Evolutionary conservation across 108 stramenopile genomes (phyloP), one percentile per base, ranked within the genome.

Genomic region (Parmales sp.): DNA sequence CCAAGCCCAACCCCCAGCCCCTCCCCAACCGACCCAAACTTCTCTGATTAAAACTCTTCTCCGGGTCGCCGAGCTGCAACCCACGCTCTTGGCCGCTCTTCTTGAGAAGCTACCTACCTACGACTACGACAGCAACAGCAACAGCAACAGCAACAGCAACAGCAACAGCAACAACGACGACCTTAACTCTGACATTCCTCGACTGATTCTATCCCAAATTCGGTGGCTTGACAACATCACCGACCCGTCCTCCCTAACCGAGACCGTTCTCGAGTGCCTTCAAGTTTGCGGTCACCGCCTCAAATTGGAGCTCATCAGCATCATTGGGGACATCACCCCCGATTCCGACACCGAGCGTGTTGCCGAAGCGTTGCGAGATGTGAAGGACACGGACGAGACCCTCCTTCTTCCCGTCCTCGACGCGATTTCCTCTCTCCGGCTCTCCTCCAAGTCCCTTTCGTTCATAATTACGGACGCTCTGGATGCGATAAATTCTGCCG

Each of bases 221-320:
- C 72, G 78, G 8, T 82, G 81, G 81, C 60, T 82, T 25, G 78
- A 82, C 60, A 72, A 74, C 44, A 66, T 82, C 48, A 41, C 72
- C 19, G 76, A 79, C 39, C 36, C 73, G 7, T 18, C 63, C 0
- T 49, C 73, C 22, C 67, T 82, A 0, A 77, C 64, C 31, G 37
- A 18, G n/a, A 39, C 69, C 3, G 69, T 54, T 48, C 68, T 74
- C 39, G 78, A 79, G 67, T 67, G 65, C 43, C 37, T 82, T 1
- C 72, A 76, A 0, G 60, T 79, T 63, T 51, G 36, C 66, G 1
- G 25, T 39, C 0, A 72, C 8, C 43, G 49, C 16, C 39, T 81
- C 28, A 25, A 76, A 20, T 51, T 78, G 3, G 80, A 81, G 66
- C 77, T 74, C 1, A 72, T 81, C 9, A 41, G 71, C 23, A 72